Evolutionary conservation across 2,329 filamentous ascomycete species (phyloP), one percentile per base, ranked within the genome.

Genomic region (Ophiocordyceps sinensis): DNA sequence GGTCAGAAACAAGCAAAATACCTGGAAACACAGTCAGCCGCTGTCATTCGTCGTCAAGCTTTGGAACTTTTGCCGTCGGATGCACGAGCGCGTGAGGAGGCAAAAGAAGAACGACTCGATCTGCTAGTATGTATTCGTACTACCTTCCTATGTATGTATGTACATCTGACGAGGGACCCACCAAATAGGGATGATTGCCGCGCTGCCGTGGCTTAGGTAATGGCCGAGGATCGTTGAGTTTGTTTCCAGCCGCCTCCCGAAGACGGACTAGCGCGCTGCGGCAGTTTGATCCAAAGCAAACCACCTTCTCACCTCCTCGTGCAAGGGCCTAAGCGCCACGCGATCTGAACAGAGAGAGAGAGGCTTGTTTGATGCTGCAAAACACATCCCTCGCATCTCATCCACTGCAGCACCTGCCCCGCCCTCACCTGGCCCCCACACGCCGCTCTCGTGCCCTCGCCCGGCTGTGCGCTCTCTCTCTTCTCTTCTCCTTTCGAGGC

Each of bases 251-350:
- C 28, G 30, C n/a, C 26, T 17, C n/a, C 45, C 44, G 14, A 35
- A 37, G 43, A 35, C 12, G 32, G 44, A 40, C 44, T 47, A 46
- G 45, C 42, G 44, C 11, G 15, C 35, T 17, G 45, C 47, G 44
- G 47, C 45, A 44, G 42, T 43, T 40, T 39, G 36, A 36, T 10
- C 42, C 37, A 29, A 28, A 40, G 31, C 43, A 17, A 38, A 19
- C 38, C 37, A 41, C 23, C 26, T 32, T 17, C 26, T 30, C 37
- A 32, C 32, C 32, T 32, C 19, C 26, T 30, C 37, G 30, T 39
- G 37, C 37, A 30, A 39, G 37, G 37, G 37, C 30, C 37, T 39
- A 48, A 45, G 43, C 47, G 48, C 48, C 45, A 49, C 48, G 47
- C 47, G 45, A 47, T 43, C 45, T 45, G 32, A 26, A 26, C 6